A percentile compares a stretch with the other conserved stretches of the same genome.
phyloP scores from a whole-genome alignment of 768 basidiomycete species.

The Panus rudis region DNA sequence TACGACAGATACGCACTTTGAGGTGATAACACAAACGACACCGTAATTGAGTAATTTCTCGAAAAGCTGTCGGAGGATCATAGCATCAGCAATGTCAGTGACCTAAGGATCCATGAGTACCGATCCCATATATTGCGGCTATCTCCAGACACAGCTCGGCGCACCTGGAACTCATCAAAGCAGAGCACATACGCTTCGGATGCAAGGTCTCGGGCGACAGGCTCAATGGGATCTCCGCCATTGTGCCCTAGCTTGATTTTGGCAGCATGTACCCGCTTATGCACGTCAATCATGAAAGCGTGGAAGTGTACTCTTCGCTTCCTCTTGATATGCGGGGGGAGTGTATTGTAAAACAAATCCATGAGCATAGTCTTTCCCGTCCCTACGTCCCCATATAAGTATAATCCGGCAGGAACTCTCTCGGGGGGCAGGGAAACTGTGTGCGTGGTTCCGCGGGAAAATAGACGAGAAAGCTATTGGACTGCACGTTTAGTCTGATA shows the following conservation, averaged over 20 bases:
- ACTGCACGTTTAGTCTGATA: neutral
- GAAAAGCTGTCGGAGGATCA: conserved; percentile 89
- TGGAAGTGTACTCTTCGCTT: conserved; percentile 96
- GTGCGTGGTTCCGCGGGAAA: conserved; percentile 18
- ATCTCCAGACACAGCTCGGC: conserved; percentile 14
- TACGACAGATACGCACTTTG: conserved; percentile 62
- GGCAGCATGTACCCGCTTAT: conserved; percentile 82
- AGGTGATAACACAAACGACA: conserved; percentile 93
- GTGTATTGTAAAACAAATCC: conserved; percentile 91
- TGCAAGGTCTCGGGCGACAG: conserved; percentile 84
- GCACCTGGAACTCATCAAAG: conserved; percentile 97
- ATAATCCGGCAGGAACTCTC: conserved; percentile 75
- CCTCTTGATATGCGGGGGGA: conserved; percentile 55
- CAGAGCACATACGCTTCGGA: conserved; percentile 81
- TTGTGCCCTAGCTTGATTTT: conserved; percentile 63
- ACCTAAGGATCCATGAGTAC: conserved; percentile 49
- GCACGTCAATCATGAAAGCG: conserved; percentile 98
- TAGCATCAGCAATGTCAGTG: conserved; percentile 96
- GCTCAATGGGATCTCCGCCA: conserved; percentile 77
- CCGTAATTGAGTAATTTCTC: conserved; percentile 84
- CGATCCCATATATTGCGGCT: neutral
- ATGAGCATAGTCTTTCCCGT: conserved; percentile 99
- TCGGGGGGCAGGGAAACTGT: conserved; percentile 32
- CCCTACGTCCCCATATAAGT: conserved; percentile 94
- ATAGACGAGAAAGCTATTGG: conserved; percentile 23